Percentiles rank a stretch among this genome's conserved stretches.
These are phyloP conservation scores for Pleurotus pulmonarius DNA, from an alignment of 768 basidiomycete genomes.

Conservation along the genomic window DNA sequence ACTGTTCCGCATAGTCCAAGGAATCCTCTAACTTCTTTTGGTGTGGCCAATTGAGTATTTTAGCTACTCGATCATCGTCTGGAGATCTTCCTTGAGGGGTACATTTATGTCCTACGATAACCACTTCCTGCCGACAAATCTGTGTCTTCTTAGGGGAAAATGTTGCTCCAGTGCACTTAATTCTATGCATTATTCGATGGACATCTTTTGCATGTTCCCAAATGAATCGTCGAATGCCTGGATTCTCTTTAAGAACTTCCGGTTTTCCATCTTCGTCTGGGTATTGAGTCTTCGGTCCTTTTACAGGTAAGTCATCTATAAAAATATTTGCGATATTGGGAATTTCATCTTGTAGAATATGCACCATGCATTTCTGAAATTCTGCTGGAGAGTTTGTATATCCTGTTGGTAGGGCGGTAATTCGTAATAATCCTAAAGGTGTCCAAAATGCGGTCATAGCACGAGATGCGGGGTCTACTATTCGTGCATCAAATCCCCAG, in stretches of 20 bases:
- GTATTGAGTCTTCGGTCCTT: constrained; percentile 17
- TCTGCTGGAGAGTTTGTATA: constrained; percentile 31
- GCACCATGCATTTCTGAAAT: constrained; percentile 28
- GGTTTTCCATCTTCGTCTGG: constrained; percentile 11
- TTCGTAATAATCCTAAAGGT: constrained; percentile 26
- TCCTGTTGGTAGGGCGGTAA: constrained; percentile 34
- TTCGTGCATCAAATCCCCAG: constrained; percentile 30
- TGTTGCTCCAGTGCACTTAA: constrained; percentile 25
- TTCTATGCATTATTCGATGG: constrained; percentile 28
- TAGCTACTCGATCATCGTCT: constrained; percentile 15
- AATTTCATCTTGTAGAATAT: constrained; percentile 28
- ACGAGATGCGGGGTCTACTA: constrained; percentile 15
- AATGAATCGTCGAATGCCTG: constrained; percentile 24
- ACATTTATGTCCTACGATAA: constrained; percentile 28
- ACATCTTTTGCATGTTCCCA: constrained; percentile 33
- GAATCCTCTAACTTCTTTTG: constrained; percentile 17
- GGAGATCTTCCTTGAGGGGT: constrained; percentile 23
- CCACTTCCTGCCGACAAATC: constrained; percentile 14
- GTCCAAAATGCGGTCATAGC: constrained; percentile 36
- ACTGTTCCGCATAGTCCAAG: constrained; percentile 20
- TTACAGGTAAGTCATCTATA: constrained; percentile 12
- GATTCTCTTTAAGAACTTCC: constrained; percentile 21
- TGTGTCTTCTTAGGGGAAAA: constrained; percentile 23
- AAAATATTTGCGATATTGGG: constrained; percentile 11
- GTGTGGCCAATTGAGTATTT: constrained; percentile 18